Evolutionary conservation across 164 flowering plant genomes (phyloP).

Genomic region (Saururus chinensis): DNA sequence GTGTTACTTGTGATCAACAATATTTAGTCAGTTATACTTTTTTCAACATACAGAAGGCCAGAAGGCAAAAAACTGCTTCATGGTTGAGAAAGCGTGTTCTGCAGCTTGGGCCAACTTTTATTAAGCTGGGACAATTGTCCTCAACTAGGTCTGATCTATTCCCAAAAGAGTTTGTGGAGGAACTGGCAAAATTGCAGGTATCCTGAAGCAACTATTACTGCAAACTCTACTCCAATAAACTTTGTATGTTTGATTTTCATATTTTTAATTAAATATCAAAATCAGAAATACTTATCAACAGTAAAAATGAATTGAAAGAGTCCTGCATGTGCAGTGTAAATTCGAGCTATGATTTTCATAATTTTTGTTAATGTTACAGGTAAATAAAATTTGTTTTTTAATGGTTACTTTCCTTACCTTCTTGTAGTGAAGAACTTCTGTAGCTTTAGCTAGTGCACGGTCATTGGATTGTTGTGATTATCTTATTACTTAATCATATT

Average conservation of each 20-base stretch:
- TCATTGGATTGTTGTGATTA: neutral
- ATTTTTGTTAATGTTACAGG: too few relatives aligned
- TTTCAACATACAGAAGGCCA: slow-evolving; percentile 36
- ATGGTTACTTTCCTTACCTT: neutral
- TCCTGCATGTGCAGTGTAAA: neutral
- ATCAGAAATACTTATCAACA: neutral
- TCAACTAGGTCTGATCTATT: slow-evolving; percentile 95
- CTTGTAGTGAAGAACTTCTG: too few relatives aligned
- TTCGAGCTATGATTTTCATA: neutral
- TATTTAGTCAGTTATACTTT: neutral
- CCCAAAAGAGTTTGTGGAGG: slow-evolving; percentile 85
- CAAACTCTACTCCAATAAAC: neutral
- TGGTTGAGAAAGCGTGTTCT: slow-evolving; percentile 83
- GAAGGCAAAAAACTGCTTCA: slow-evolving; percentile 71
- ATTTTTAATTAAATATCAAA: neutral
- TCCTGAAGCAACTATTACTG: too few relatives aligned
- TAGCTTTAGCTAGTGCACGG: neutral
- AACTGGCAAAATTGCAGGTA: slow-evolving; percentile 98
- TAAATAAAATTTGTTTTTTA: neutral
- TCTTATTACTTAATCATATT: neutral
- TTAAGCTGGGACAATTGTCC: slow-evolving; percentile 86
- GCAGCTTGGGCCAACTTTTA: slow-evolving; percentile 96
- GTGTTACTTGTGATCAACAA: neutral
- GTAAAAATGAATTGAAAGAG: neutral
- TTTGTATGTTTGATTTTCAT: neutral